Evolutionary conservation across 352 stramenopile species (phyloP).

Genomic region (Phytophthora fragariae): DNA sequence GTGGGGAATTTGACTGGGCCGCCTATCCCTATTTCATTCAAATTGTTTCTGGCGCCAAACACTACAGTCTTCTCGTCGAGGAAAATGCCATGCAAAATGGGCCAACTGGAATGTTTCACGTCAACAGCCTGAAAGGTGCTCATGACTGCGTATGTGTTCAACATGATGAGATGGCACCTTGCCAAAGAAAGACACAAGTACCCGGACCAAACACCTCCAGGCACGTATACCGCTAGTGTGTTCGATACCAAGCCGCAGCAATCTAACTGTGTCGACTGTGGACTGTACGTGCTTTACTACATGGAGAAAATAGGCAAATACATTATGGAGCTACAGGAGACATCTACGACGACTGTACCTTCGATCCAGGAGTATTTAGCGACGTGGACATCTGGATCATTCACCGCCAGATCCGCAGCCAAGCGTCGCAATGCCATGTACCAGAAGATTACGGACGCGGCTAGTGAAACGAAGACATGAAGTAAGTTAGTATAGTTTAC

Average conservation of each 20-base stretch:
- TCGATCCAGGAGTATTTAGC: not conserved
- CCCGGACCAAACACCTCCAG: too few species aligned
- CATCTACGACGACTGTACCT: not conserved
- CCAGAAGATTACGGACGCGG: not conserved
- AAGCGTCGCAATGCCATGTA: constrained; percentile 1
- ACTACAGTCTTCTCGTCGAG: not conserved
- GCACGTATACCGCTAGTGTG: too few species aligned
- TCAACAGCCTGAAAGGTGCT: not conserved
- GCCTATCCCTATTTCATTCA: not conserved
- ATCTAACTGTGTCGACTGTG: not conserved
- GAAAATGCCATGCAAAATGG: not conserved
- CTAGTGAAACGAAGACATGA: not conserved
- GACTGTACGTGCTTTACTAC: not conserved
- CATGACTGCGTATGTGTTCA: not conserved
- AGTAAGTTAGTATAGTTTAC: not conserved
- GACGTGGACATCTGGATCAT: not conserved
- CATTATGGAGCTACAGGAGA: not conserved
- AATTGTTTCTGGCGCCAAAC: not conserved
- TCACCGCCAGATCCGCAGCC: not conserved
- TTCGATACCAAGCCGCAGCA: too few species aligned
- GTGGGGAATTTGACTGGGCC: not conserved
- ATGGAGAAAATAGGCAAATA: not conserved
- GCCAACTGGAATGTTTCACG: not conserved
- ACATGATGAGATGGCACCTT: not conserved
- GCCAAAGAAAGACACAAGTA: not conserved